These are phyloP conservation scores for Populus nigra DNA, from an alignment of 345 rosid species.

Conservation along the genomic window DNA sequence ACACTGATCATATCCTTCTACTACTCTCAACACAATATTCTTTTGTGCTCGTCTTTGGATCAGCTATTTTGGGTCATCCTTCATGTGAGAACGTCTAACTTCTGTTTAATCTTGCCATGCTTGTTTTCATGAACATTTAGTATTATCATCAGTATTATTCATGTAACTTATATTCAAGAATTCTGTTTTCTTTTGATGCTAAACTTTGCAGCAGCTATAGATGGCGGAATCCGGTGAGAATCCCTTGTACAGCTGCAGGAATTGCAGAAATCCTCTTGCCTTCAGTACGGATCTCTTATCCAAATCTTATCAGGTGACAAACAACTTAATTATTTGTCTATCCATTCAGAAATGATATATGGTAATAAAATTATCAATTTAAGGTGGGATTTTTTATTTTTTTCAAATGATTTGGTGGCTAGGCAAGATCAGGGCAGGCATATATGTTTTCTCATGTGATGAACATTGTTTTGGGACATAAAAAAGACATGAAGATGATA, in stretches of 20 bases:
- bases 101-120: neutral
- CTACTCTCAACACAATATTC: neutral
- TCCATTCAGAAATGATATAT: neutral
- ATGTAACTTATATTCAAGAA: neutral
- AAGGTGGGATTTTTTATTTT: no score
- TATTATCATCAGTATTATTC: neutral
- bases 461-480: constrained; percentile 40
- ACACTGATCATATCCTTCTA: neutral
- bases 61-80: neutral
- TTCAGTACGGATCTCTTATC: constrained; percentile 28
- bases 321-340: neutral
- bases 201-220: neutral
- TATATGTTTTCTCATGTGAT: constrained; percentile 42
- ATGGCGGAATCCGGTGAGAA: neutral
- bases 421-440: constrained; percentile 42
- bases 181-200: neutral
- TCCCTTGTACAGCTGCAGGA: constrained; percentile 31
- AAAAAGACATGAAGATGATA: constrained; percentile 28
- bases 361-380: neutral
- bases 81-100: neutral
- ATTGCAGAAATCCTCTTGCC: constrained; percentile 39
- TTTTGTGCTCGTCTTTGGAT: neutral
- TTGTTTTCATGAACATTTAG: neutral
- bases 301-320: constrained; percentile 18
- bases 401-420: neutral